Percentiles rank a stretch among this genome's conserved stretches.
Evolutionary conservation across 163 green algal species (phyloP).

Genomic region (Chloromonas sp.): DNA sequence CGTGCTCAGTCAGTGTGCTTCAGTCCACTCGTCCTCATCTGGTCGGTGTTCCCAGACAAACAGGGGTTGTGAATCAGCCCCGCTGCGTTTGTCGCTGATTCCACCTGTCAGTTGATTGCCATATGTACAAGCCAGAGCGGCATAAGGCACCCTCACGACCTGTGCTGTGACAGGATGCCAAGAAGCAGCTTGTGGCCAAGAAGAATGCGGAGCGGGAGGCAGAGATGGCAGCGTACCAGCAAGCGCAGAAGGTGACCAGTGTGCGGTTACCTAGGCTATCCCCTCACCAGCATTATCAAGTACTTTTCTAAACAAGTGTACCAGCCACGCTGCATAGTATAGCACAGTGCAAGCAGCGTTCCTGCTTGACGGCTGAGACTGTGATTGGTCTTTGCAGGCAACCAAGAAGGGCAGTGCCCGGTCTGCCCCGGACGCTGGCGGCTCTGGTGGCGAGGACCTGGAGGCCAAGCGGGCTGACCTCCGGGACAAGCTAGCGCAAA

Average conservation of each 20-base stretch:
- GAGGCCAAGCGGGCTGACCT: slow-evolving; percentile 31
- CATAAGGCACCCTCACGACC: neutral
- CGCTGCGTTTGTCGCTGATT: too few relatives aligned
- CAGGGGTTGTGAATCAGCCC: too few relatives aligned
- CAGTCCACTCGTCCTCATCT: too few relatives aligned
- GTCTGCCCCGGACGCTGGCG: neutral
- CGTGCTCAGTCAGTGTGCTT: too few relatives aligned
- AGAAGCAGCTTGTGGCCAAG: slow-evolving; percentile 34
- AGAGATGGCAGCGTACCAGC: slow-evolving; percentile 25
- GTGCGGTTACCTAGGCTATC: neutral
- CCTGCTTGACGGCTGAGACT: neutral
- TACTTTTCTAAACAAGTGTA: neutral
- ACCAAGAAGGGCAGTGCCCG: neutral
- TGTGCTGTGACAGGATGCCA: slow-evolving; percentile 16
- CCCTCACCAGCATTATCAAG: neutral
- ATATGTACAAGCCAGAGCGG: too few relatives aligned
- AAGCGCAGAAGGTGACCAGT: neutral
- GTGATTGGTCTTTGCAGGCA: neutral
- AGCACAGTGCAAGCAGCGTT: neutral
- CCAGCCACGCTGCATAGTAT: neutral
- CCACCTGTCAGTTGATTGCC: too few relatives aligned
- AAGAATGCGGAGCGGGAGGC: slow-evolving; percentile 35
- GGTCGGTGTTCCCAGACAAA: too few relatives aligned
- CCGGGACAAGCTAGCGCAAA: slow-evolving; percentile 24
- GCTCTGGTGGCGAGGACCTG: neutral